Percentiles rank a stretch among this genome's conserved stretches.
These are phyloP conservation scores for Prunus mira DNA, from an alignment of 306 rosid species.

Conservation along the genomic window DNA sequence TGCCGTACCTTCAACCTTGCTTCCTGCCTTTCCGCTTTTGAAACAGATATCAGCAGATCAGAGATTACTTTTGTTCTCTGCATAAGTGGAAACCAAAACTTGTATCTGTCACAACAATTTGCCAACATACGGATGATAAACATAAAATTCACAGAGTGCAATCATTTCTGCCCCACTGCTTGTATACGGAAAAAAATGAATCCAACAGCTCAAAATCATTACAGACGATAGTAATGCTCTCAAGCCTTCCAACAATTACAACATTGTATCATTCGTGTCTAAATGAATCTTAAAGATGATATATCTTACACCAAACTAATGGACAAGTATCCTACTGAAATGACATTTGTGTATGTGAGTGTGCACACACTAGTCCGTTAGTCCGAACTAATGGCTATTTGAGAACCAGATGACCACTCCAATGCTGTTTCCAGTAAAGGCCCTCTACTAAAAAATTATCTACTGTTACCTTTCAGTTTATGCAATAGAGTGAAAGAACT, in stretches of 20 bases:
- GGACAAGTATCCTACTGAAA: neutral
- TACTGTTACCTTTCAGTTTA: neutral
- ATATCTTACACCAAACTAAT: neutral
- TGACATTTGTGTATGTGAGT: neutral
- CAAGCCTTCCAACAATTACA: neutral
- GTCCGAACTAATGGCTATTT: neutral
- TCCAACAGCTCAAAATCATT: neutral
- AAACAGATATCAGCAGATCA: constrained; percentile 91
- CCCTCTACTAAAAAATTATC: neutral
- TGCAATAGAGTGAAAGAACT: neutral
- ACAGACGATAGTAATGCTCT: neutral
- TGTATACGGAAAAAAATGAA: neutral
- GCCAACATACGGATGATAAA: neutral
- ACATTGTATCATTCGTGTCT: neutral
- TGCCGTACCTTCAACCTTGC: constrained; percentile 97
- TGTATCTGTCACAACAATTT: constrained; percentile 10
- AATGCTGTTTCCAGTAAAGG: neutral
- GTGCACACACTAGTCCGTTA: neutral
- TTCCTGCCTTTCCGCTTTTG: constrained; percentile 95
- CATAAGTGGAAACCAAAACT: constrained; percentile 31
- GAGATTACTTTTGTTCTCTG: constrained; percentile 93
- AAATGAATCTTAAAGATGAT: constrained; percentile 2
- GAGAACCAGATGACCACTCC: neutral
- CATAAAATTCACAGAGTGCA: neutral
- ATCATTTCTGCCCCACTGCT: neutral